phyloP scores from a whole-genome alignment of 768 basidiomycete species.

The Exsudoporus frostii region DNA sequence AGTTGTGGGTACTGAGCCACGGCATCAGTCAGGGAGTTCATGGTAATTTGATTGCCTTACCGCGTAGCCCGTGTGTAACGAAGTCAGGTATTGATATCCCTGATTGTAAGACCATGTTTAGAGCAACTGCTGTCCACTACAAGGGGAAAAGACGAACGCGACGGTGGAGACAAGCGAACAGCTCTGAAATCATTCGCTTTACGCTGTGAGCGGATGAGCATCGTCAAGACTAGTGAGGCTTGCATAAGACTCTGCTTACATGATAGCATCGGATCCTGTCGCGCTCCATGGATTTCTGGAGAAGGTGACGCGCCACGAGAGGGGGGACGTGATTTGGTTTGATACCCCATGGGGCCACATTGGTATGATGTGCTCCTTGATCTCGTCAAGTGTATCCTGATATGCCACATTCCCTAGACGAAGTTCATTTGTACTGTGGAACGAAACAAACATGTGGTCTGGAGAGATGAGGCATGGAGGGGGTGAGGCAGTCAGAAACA shows the following conservation, averaged over 20 bases:
- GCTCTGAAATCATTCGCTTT: conserved; percentile 54
- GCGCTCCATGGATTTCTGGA: conserved; percentile 66
- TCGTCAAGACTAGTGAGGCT: conserved; percentile 1
- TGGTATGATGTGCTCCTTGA: conserved; percentile 53
- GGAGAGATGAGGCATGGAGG: conserved; percentile 21
- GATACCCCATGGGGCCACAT: conserved; percentile 68
- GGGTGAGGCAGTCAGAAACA: conserved; percentile 21
- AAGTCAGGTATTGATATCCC: conserved; percentile 71
- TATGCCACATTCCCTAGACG: conserved; percentile 43
- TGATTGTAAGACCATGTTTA: conserved; percentile 27
- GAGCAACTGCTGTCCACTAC: conserved; percentile 5
- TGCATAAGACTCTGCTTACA: conserved; percentile 37
- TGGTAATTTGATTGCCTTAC: conserved; percentile 35
- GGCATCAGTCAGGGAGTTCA: conserved; percentile 7
- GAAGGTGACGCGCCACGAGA: conserved; percentile 61
- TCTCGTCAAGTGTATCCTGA: conserved; percentile 56
- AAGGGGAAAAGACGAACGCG: conserved; percentile 41
- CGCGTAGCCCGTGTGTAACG: conserved; percentile 52
- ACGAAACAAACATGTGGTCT: conserved; percentile 75
- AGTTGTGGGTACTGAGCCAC: conserved; percentile 53
- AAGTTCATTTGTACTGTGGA: conserved; percentile 63
- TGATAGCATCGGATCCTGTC: conserved; percentile 48
- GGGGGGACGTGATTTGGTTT: conserved; percentile 37
- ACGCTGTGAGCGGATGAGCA: conserved; percentile 41
- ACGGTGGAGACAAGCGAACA: conserved; percentile 59